Conservation (phyloP, 148 eudicot genomes). For the Rhododendron henanense region DNA sequence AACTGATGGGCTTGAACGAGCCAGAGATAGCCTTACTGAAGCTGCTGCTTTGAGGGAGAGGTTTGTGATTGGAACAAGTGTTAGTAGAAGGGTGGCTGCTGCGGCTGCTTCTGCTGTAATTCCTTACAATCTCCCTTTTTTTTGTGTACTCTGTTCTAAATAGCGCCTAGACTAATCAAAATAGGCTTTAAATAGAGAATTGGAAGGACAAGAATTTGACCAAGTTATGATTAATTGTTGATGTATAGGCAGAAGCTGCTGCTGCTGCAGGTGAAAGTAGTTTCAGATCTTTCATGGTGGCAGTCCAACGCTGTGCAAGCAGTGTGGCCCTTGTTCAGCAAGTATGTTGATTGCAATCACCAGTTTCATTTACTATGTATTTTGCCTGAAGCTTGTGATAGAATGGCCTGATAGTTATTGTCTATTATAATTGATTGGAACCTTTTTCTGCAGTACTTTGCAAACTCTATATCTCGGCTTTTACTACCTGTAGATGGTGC, state of each 20-base stretch:
- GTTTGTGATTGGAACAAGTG: constrained; percentile 80
- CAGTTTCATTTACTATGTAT: neutral
- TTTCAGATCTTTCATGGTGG: constrained; percentile 96
- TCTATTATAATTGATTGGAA: neutral
- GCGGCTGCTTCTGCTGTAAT: constrained; percentile 99
- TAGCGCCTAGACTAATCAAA: neutral
- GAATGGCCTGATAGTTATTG: neutral
- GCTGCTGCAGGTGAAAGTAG: constrained; percentile 99
- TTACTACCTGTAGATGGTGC: constrained; percentile 93
- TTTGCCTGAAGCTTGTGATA: neutral
- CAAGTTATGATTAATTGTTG: constrained; percentile 20
- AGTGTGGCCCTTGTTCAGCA: constrained; percentile 98
- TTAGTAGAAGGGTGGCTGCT: constrained; percentile 93
- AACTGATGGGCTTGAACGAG: constrained; percentile 90
- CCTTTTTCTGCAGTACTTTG: constrained; percentile 61
- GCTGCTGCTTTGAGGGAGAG: constrained; percentile 92
- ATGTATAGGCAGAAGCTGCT: constrained; percentile 89
- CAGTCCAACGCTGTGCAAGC: constrained; percentile 96
- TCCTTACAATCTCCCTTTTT: constrained; percentile 16
- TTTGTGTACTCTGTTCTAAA: neutral
- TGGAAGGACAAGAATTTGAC: neutral
- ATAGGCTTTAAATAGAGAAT: neutral
- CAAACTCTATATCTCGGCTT: constrained; percentile 83
- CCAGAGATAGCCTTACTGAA: constrained; percentile 90
- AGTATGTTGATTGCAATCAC: constrained; percentile 39